Evolutionary conservation across 192 early-diverging fungal species (phyloP), one percentile per base, ranked within the genome.

Genomic region (Backusella sp.): DNA sequence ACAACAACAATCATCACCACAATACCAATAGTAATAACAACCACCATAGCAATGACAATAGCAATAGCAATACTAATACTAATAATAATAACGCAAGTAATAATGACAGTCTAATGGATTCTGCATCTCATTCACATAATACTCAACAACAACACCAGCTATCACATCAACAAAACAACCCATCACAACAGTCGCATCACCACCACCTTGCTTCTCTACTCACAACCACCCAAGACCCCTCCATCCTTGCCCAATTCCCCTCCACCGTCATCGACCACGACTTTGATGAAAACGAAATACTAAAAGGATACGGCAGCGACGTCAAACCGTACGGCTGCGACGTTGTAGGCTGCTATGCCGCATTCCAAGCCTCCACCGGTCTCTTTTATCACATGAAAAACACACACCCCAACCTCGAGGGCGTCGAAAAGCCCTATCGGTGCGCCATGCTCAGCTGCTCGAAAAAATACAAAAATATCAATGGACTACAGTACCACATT

Each of bases 401-500:
- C 0, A 49, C 41, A 5, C 84, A 85, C 62, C 73, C 79, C 0
- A 66, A 76, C 36, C 34, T 80, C 5, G 37, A 66, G 8, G 74
- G 73, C 17, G 66, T 84, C 3, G 73, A 66, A 12, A 88, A 85
- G 62, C 92, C 94, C 9, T 95, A 89, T 76, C 84, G 87, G 42
- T 95, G 94, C 46, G 89, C 85, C 0, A 88, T 91, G 76, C 69
- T 84, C 1, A 89, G 86, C 7, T 95, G 94, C 53, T 82, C 85
- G 34, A 92, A 91, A 70, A 82, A 84, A 23, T 95, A 95, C 82
- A 94, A 93, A 76, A 95, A 95, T 75, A 90, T 94, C 77, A 94
- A 93, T 67, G 94, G 94, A n/a, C 83, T 95, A 4, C 88, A 92
- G 77, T 94, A 94, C 75, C 93, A 94, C 62, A 85, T 93, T 17